These are phyloP conservation scores for Dothistroma pini DNA, from an alignment of 2,329 filamentous ascomycete species.

Conservation along the genomic window DNA sequence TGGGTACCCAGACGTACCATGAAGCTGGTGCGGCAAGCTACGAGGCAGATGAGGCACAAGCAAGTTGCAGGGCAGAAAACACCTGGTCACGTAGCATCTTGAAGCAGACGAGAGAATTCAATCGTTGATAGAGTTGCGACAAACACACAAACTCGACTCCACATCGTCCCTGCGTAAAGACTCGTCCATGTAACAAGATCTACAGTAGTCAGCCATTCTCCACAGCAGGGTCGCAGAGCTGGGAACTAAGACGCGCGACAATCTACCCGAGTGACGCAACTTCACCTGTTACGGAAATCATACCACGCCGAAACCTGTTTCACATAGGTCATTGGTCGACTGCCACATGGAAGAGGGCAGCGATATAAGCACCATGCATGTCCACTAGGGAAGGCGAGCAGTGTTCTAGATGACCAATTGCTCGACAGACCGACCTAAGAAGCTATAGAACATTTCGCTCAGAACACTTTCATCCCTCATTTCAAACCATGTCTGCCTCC, in stretches of 20 bases:
- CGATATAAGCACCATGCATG: not conserved
- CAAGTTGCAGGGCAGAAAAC: not conserved
- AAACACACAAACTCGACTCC: not conserved
- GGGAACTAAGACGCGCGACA: not conserved
- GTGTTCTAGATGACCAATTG: not conserved
- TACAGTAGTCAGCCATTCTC: not conserved
- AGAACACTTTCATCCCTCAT: not conserved
- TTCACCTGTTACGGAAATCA: not conserved
- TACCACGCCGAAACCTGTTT: not conserved
- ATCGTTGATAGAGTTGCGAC: not conserved
- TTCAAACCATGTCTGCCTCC: conserved; percentile 7
- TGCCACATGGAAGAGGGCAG: not conserved
- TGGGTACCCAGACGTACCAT: conserved; percentile 59
- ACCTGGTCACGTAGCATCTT: not conserved
- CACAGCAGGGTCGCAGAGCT: not conserved
- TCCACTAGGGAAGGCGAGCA: too few relatives aligned
- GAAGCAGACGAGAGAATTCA: not conserved
- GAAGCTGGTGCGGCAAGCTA: conserved; percentile 28
- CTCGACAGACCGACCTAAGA: not conserved
- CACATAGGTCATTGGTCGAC: conserved; percentile 1
- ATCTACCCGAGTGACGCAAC: not conserved
- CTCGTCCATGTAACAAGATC: too few relatives aligned
- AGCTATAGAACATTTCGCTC: not conserved
- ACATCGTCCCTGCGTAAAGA: not conserved
- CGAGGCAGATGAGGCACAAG: conserved; percentile 13